Conservation (phyloP, 768 basidiomycete species). For the Suillus fuscotomentosus region DNA sequence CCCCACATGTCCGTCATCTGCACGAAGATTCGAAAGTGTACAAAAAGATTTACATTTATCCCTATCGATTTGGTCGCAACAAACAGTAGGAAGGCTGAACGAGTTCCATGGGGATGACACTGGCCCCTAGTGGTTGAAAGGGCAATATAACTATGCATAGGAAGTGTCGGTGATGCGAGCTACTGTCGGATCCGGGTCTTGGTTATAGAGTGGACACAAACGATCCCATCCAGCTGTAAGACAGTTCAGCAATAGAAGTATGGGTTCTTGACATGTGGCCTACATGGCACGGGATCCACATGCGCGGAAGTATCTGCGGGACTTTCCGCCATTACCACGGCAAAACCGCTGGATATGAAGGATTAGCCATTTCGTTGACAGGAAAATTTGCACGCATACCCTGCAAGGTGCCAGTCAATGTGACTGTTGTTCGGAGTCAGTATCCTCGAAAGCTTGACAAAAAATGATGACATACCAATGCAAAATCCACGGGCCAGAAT, state of each 20-base stretch:
- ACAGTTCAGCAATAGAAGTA: background rate
- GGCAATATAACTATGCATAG: no score
- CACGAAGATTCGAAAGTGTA: no score
- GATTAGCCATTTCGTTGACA: background rate
- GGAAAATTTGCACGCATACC: background rate
- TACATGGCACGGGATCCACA: background rate
- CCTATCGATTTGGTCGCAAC: no score
- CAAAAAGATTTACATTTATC: no score
- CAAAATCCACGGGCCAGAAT: background rate
- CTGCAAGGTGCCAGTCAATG: background rate
- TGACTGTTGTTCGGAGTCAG: background rate
- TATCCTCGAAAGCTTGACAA: background rate
- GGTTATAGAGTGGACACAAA: conserved; percentile 20
- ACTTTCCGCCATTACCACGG: background rate
- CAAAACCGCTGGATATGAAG: background rate
- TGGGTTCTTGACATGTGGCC: background rate
- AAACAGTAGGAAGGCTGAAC: no score
- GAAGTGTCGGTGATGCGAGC: no score
- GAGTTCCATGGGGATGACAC: no score
- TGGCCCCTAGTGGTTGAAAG: no score
- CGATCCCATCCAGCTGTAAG: conserved; percentile 22
- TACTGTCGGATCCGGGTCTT: background rate
- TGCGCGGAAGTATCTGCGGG: background rate
- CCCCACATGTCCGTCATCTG: no score
- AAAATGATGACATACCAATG: background rate